Percentiles rank a stretch among this genome's conserved stretches.
phyloP scores from a whole-genome alignment of 1,284 basidiomycete genomes.

The Tetrapyrgos nigripes region DNA sequence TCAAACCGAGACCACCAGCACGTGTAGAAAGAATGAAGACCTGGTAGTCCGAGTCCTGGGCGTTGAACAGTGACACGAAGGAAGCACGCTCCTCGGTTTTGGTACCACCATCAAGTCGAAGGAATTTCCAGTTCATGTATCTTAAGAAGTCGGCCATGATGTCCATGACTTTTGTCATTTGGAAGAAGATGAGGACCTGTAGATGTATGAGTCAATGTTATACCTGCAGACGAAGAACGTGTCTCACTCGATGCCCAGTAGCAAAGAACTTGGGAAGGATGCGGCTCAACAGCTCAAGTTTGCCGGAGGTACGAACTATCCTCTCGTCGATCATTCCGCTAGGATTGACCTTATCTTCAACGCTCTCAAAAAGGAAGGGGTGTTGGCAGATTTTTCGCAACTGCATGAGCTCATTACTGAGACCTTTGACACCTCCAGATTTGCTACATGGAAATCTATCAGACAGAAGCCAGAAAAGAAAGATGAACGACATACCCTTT shows the following conservation, averaged over 20 bases:
- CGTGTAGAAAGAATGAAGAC: slow-evolving; percentile 97
- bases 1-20: slow-evolving; percentile 97
- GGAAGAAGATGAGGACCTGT: slow-evolving; percentile 98
- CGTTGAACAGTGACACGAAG: slow-evolving; percentile 92
- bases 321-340: slow-evolving; percentile 84
- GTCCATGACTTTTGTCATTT: slow-evolving; percentile 99
- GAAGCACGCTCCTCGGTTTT: slow-evolving; percentile 97
- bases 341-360: slow-evolving; percentile 92
- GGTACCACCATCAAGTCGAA: slow-evolving; percentile 96
- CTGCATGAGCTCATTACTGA: slow-evolving; percentile 99
- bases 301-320: slow-evolving; percentile 89
- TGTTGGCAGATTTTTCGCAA: slow-evolving; percentile 99
- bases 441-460: slow-evolving; percentile 51
- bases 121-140: slow-evolving; percentile 89
- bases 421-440: slow-evolving; percentile 79
- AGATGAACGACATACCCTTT: slow-evolving; percentile 63
- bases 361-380: slow-evolving; percentile 95
- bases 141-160: slow-evolving; percentile 99
- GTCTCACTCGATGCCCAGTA: slow-evolving; percentile 86
- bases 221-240: background rate
- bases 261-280: slow-evolving; percentile 95
- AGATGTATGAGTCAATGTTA: slow-evolving; percentile 1
- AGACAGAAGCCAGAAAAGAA: slow-evolving; percentile 4
- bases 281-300: slow-evolving; percentile 94
- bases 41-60: slow-evolving; percentile 87